These are phyloP conservation scores for Anaeromyces robustus DNA, from an alignment of 192 early-diverging fungal species.

Conservation along the genomic window DNA sequence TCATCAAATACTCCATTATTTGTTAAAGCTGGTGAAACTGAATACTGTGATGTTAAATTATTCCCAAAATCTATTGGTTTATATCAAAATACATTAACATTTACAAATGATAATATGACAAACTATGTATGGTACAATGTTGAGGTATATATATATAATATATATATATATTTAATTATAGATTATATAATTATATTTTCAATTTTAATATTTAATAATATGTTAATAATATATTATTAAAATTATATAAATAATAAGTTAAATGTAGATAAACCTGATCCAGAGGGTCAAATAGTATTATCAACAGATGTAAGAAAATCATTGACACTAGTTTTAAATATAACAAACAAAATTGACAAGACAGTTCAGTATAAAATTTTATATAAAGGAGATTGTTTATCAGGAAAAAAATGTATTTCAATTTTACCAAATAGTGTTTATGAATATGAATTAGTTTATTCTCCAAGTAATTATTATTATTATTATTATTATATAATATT, in stretches of 20 bases:
- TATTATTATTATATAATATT: no score
- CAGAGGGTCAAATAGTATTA: not conserved
- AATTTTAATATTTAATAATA: no score
- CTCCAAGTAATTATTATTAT: not conserved
- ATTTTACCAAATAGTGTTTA: not conserved
- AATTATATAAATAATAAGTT: not conserved
- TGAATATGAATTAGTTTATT: not conserved
- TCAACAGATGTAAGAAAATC: not conserved
- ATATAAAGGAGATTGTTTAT: not conserved
- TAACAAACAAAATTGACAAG: not conserved
- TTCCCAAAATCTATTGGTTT: not conserved
- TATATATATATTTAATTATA: no score
- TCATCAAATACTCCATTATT: not conserved
- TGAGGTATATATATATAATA: not conserved
- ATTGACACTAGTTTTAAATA: not conserved
- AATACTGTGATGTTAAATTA: not conserved
- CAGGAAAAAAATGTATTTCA: not conserved
- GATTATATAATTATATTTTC: no score
- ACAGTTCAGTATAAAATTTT: not conserved
- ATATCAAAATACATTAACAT: not conserved
- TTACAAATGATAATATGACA: not conserved
- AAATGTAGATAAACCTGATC: not conserved
- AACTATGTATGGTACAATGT: not conserved
- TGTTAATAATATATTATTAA: no score
- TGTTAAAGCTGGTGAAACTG: not conserved